Percentiles rank a stretch among this genome's conserved stretches.
These are phyloP conservation scores for Pythium pectinolyticum DNA, from an alignment of 352 stramenopile species.

Conservation along the genomic window DNA sequence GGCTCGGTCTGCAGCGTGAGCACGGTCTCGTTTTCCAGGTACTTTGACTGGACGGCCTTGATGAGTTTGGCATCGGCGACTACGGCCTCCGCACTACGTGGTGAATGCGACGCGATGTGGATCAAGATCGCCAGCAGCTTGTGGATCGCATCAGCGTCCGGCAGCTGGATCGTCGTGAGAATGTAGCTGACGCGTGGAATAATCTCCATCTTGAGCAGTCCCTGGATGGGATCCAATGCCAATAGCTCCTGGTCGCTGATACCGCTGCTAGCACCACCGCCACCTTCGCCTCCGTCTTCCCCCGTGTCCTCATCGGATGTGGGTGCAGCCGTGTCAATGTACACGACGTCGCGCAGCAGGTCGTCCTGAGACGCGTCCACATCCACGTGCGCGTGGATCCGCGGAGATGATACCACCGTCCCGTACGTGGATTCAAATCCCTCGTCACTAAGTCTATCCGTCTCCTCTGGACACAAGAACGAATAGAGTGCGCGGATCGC, in stretches of 20 bases:
- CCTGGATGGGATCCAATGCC: conserved; percentile 35
- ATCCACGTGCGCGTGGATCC: conserved; percentile 25
- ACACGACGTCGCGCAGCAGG: conserved; percentile 28
- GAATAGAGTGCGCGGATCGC: conserved; percentile 33
- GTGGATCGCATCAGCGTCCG: conserved; percentile 22
- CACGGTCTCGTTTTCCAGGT: conserved; percentile 27
- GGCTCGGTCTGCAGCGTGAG: conserved; percentile 27
- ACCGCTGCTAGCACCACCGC: no score
- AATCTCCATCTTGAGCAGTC: conserved; percentile 34
- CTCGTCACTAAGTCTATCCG: not conserved
- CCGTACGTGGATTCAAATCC: conserved; percentile 9
- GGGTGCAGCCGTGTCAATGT: conserved; percentile 28
- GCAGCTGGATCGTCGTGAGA: conserved; percentile 24
- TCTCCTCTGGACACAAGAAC: conserved; percentile 18
- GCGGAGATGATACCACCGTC: conserved; percentile 8
- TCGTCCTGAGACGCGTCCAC: conserved; percentile 21
- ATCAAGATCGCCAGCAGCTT: conserved; percentile 37
- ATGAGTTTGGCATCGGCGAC: conserved; percentile 16
- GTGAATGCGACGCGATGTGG: conserved; percentile 32
- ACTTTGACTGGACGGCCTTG: conserved; percentile 26
- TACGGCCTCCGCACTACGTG: conserved; percentile 18
- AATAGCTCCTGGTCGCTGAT: conserved; percentile 33
- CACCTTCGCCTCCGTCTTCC: no score
- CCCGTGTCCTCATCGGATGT: no score
- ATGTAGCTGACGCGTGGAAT: conserved; percentile 31